Conservation (phyloP, 2,329 filamentous ascomycete species). For the Aureobasidium namibiae region DNA sequence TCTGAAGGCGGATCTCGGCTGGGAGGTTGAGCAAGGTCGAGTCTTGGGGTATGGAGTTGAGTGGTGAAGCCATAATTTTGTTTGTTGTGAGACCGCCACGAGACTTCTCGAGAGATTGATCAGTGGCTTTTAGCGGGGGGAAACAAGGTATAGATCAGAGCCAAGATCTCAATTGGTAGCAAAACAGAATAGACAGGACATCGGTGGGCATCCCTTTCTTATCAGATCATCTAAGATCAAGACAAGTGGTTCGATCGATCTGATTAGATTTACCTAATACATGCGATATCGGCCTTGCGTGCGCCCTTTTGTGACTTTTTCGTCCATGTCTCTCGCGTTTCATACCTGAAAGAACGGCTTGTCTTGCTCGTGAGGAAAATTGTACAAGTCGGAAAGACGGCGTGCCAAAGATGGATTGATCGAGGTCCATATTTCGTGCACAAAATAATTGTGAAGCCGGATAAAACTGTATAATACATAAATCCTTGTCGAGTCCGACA, state of each 20-base stretch:
- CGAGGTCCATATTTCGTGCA: too few relatives aligned
- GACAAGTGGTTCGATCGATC: neutral
- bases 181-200: neutral
- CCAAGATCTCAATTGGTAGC: neutral
- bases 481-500: too few relatives aligned
- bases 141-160: neutral
- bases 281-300: slow-evolving; percentile 1
- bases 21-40: neutral
- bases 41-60: neutral
- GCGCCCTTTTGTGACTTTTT: neutral
- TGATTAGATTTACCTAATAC: slow-evolving; percentile 2
- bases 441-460: too few relatives aligned
- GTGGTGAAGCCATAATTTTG: neutral
- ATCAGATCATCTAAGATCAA: neutral
- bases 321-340: neutral
- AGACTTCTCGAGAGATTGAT: neutral
- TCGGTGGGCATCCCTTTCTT: too few relatives aligned
- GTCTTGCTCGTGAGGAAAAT: neutral
- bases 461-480: too few relatives aligned
- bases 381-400: too few relatives aligned
- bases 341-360: neutral
- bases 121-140: too few relatives aligned
- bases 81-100: neutral
- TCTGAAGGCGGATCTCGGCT: neutral
- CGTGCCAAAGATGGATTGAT: too few relatives aligned